Conservation (phyloP, 441 rosid genomes). For the Gossypium davidsonii region DNA sequence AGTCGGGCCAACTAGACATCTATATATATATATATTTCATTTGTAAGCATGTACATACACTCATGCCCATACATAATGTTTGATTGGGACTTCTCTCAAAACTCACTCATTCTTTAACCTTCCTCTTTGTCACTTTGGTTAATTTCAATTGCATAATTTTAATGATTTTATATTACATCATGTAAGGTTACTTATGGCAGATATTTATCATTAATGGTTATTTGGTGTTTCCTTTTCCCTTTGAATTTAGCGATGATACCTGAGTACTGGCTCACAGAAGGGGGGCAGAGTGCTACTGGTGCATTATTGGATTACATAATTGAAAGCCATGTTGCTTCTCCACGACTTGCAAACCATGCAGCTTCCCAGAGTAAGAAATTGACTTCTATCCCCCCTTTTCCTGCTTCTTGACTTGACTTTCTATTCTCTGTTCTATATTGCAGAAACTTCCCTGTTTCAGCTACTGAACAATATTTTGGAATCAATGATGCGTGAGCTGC, state of each 20-base stretch:
- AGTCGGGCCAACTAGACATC: background rate
- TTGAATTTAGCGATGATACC: constrained; percentile 66
- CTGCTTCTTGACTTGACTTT: background rate
- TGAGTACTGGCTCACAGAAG: constrained; percentile 95
- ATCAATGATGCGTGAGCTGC: constrained; percentile 42
- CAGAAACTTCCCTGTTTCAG: constrained; percentile 75
- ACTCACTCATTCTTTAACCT: background rate
- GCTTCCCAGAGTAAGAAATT: constrained; percentile 65
- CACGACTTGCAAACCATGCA: constrained; percentile 81
- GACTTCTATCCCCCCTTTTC: background rate
- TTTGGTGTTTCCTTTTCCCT: constrained; percentile 11
- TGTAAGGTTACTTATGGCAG: background rate
- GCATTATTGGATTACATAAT: constrained; percentile 77
- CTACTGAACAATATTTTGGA: constrained; percentile 59
- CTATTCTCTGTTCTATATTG: constrained; percentile 15
- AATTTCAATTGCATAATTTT: background rate
- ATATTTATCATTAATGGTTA: constrained; percentile 5
- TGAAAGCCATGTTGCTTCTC: constrained; percentile 87
- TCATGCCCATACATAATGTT: background rate
- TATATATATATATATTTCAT: background rate
- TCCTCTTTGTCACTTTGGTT: background rate
- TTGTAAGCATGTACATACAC: background rate
- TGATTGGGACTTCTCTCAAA: background rate
- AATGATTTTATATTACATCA: background rate
- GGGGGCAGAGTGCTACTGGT: constrained; percentile 98